Base-by-base conservation (phyloP, 148 eudicot species). In the Nepenthes mirabilis region DNA sequence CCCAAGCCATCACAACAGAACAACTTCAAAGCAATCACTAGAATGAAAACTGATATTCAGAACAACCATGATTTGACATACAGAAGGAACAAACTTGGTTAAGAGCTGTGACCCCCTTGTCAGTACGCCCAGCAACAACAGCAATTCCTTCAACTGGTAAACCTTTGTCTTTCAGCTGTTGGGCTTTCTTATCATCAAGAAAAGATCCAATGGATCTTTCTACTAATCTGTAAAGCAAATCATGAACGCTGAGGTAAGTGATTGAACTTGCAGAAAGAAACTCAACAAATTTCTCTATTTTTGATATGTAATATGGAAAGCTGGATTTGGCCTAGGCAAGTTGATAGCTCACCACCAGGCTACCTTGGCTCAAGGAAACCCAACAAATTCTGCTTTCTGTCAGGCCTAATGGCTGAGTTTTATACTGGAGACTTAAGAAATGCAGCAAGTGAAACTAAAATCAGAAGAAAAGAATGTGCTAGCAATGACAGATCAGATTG, bases 71-170 rank as follows among this genome's bases (percentile, higher is more conserved):
- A 62, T 47, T 59, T 33, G 37, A 74, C 97, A 58, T 83, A 91
- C 97, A 86, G 73, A 93, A 93, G 55, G 98, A 83, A 65, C 95
- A 88, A 79, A 88, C 91, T 93, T 93, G 98, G 67, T 74, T 68
- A 69, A 83, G 75, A 62, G 95, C 96, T 14, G 96, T 71, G 65
- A 93, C 98, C 70, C 96, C 96, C 76, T 93, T 93, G 74, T 93
- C 98, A 52, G 98, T 93, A 52, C 98, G 88, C 49, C 96, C 98
- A 75, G 98, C 96, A 69, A 93, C 98, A 57, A 68, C 57, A 59
- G 76, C 72, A 72, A 70, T 65, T 52, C 81, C 96, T 73, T 93
- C 88, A 69, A 85, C 45, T 33, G 96, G 98, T 73, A 82, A 79
- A 58, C 91, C 91, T 74, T 77, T 88, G 14, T 78, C 85, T 75